Percentiles rank a stretch among this genome's conserved stretches.
phyloP scores from a whole-genome alignment of 306 rosid genomes.

The Pterocarpus macrocarpus region DNA sequence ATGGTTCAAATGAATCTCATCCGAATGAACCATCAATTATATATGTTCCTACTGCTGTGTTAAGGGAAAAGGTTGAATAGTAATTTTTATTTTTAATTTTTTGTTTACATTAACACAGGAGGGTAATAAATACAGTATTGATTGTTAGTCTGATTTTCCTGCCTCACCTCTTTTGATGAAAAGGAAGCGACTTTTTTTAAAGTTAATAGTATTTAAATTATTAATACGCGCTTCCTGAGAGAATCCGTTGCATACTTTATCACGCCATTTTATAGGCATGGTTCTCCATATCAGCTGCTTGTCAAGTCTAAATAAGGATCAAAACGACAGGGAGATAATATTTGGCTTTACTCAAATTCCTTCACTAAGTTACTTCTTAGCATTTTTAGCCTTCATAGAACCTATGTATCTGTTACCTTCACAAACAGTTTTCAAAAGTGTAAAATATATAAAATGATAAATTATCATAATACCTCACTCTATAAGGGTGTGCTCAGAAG shows the following conservation, averaged over 20 bases:
- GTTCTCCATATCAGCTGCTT: not conserved
- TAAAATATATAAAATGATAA: too few species aligned
- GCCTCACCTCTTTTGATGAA: constrained; percentile 26
- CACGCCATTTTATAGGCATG: not conserved
- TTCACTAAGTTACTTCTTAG: not conserved
- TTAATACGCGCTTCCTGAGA: constrained; percentile 4
- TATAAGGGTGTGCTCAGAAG: too few species aligned
- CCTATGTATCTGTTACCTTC: too few species aligned
- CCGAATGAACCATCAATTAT: constrained; percentile 53
- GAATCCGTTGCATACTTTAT: not conserved
- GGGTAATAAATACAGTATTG: constrained; percentile 19
- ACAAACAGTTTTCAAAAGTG: too few species aligned
- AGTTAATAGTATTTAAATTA: not conserved
- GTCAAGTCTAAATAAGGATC: not conserved
- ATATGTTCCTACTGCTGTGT: constrained; percentile 80
- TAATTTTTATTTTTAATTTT: not conserved
- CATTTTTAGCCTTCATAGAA: too few species aligned
- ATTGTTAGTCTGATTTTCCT: not conserved
- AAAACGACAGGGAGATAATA: not conserved
- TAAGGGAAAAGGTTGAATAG: constrained; percentile 70
- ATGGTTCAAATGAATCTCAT: constrained; percentile 48
- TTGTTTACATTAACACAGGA: constrained; percentile 9
- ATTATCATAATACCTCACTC: too few species aligned
- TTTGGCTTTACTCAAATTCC: not conserved
- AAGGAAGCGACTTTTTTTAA: constrained; percentile 6